Percentiles rank a stretch among this genome's conserved stretches.
Evolutionary conservation across 139 green algal species (phyloP).

Genomic region (Volvox reticuliferus): DNA sequence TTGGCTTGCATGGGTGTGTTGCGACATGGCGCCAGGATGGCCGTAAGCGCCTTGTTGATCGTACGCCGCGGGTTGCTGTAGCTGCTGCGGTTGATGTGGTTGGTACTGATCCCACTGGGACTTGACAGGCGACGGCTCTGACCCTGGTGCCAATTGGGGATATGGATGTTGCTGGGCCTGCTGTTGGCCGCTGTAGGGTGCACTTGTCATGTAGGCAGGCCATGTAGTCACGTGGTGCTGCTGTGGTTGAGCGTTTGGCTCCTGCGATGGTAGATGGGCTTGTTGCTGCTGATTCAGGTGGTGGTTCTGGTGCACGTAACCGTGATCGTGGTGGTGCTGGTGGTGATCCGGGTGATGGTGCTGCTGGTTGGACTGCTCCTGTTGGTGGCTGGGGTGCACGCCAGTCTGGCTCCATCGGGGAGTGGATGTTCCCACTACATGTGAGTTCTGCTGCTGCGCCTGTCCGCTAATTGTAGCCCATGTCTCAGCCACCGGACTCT

Average conservation of each 20-base stretch:
- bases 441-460: background rate
- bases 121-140: no score
- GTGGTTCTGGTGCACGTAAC: background rate
- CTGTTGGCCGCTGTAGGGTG: background rate
- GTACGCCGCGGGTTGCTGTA: background rate
- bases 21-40: background rate
- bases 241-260: background rate
- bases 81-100: background rate
- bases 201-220: background rate
- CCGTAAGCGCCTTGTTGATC: background rate
- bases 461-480: background rate
- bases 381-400: background rate
- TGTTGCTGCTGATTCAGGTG: background rate
- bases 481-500: background rate
- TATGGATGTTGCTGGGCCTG: background rate
- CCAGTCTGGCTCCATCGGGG: background rate
- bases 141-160: no score
- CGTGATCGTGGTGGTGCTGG: background rate
- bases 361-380: background rate
- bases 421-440: background rate
- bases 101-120: background rate
- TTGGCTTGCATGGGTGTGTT: background rate
- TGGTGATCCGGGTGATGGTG: background rate
- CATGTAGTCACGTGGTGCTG: background rate
- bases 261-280: background rate